Evolutionary conservation across 225 moss, liverwort and hornwort genomes (phyloP).

Genomic region (Bryum argenteum): DNA sequence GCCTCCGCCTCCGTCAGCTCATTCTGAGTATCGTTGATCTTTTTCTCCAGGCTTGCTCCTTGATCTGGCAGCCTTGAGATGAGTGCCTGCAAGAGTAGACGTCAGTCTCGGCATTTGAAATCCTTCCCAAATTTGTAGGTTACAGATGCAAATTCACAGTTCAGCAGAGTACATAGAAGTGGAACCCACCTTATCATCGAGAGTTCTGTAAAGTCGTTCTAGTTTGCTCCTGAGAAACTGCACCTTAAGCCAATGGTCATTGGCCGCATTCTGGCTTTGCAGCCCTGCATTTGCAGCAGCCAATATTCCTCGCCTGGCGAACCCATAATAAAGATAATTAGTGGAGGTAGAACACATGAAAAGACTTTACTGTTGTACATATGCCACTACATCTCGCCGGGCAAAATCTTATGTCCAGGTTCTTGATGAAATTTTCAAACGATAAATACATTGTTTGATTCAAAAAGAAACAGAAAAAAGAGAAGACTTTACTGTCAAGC

Average conservation of each 20-base stretch:
- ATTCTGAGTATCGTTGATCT: conserved; percentile 58
- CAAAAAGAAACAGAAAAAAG: too few relatives aligned
- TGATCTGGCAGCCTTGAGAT: conserved; percentile 68
- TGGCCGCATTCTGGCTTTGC: conserved; percentile 22
- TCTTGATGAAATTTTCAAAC: too few relatives aligned
- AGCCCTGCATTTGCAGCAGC: conserved; percentile 40
- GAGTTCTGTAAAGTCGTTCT: conserved; percentile 64
- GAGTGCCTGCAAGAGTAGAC: conserved; percentile 45
- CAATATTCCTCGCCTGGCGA: conserved; percentile 52
- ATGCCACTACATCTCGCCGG: too few relatives aligned
- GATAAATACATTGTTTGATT: too few relatives aligned
- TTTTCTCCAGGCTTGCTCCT: conserved; percentile 64
- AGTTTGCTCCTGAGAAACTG: conserved; percentile 72
- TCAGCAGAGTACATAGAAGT: background rate
- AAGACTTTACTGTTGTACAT: background rate
- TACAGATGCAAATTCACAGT: background rate
- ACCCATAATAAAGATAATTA: background rate
- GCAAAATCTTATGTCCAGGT: too few relatives aligned
- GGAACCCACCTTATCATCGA: conserved; percentile 73
- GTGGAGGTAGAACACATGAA: background rate
- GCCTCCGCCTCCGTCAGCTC: conserved; percentile 59
- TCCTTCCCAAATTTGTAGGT: too few relatives aligned
- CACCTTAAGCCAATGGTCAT: conserved; percentile 64
- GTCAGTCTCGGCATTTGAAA: background rate
- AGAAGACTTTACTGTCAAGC: background rate